phyloP scores from a whole-genome alignment of 495 filamentous ascomycete genomes.

The Physcia stellaris region DNA sequence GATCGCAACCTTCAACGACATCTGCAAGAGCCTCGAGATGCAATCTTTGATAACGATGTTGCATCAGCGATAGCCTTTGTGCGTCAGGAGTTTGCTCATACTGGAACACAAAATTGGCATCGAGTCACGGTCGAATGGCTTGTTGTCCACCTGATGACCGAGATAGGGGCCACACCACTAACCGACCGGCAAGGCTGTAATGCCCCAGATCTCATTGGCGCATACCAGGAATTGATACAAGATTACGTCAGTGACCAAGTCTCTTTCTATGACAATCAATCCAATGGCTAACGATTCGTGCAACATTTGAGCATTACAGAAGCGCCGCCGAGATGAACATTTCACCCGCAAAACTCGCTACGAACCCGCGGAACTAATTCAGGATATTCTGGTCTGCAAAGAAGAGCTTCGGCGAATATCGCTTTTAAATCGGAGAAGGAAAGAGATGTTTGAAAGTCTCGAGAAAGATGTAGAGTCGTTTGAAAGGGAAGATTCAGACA shows the following conservation, averaged over 20 bases:
- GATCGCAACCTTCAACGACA: constrained; percentile 2
- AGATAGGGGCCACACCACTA: constrained; percentile 4
- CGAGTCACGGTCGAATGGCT: constrained; percentile 3
- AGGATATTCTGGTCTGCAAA: constrained; percentile 1
- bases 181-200: constrained; percentile 5
- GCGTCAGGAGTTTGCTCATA: background rate
- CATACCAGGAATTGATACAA: constrained; percentile 4
- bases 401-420: background rate
- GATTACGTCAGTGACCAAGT: constrained; percentile 1
- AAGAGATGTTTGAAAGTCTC: constrained; percentile 1
- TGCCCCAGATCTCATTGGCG: constrained; percentile 1
- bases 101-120: constrained; percentile 3
- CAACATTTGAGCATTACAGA: background rate
- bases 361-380: constrained; percentile 4
- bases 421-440: background rate
- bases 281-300: too few relatives aligned
- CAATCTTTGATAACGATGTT: constrained; percentile 6
- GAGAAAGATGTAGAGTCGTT: background rate
- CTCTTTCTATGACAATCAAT: background rate
- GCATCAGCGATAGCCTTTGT: constrained; percentile 7
- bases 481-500: background rate
- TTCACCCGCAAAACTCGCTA: constrained; percentile 1
- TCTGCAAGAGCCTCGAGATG: constrained; percentile 1
- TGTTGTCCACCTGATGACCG: constrained; percentile 1
- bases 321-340: constrained; percentile 4